Evolutionary conservation across 1,139 yeast genomes (phyloP).

Genomic region (Scheffersomyces cryptocercus): DNA sequence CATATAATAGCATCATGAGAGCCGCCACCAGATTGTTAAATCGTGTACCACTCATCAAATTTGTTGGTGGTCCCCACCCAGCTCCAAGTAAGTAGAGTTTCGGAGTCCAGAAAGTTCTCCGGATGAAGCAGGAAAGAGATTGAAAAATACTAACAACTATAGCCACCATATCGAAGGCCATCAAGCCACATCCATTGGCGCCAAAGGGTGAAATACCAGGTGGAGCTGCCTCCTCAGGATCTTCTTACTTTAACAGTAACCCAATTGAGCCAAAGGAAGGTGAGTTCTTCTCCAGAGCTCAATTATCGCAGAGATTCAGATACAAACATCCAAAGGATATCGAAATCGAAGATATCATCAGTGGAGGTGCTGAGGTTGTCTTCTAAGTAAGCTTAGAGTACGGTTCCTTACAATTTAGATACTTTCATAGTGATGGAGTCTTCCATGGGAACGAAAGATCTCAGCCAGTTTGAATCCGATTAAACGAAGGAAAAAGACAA

Average conservation of each 20-base stretch:
- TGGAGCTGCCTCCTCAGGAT: slow-evolving; percentile 15
- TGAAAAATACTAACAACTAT: slow-evolving; percentile 20
- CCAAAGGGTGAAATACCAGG: slow-evolving; percentile 54
- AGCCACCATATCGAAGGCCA: slow-evolving; percentile 27
- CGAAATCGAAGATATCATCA: slow-evolving; percentile 73
- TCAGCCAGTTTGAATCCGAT: too few species aligned
- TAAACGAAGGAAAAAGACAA: too few species aligned
- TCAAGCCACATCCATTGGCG: slow-evolving; percentile 50
- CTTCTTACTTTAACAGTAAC: slow-evolving; percentile 26
- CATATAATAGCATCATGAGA: slow-evolving; percentile 23
- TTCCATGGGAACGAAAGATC: background rate
- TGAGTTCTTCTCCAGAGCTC: slow-evolving; percentile 57
- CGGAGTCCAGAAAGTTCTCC: background rate
- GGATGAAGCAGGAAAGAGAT: background rate
- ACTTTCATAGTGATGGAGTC: background rate
- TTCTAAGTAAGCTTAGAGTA: slow-evolving; percentile 19
- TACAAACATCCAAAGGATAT: slow-evolving; percentile 58
- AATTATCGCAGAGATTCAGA: slow-evolving; percentile 71
- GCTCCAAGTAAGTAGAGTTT: slow-evolving; percentile 43
- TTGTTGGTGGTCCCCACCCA: slow-evolving; percentile 63
- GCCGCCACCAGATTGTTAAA: slow-evolving; percentile 33
- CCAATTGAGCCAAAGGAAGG: slow-evolving; percentile 47
- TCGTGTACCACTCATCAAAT: slow-evolving; percentile 60
- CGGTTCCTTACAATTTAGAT: background rate
- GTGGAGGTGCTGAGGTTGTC: slow-evolving; percentile 72